Evolutionary conservation across 2,329 filamentous ascomycete genomes (phyloP).

Genomic region (Pseudopyrenochaeta lycopersici): DNA sequence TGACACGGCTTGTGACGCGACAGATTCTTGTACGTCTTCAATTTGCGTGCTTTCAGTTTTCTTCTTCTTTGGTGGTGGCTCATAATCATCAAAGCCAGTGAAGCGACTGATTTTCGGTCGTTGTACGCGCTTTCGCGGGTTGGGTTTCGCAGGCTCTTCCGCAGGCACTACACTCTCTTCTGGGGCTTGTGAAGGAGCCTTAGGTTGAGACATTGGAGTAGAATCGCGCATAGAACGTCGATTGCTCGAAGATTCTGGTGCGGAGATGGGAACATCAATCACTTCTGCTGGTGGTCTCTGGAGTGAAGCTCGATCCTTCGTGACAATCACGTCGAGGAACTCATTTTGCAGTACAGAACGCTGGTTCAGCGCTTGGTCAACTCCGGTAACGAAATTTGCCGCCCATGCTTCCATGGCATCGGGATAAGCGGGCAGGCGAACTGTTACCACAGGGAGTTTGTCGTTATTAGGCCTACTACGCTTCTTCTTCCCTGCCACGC

Average conservation of each 20-base stretch:
- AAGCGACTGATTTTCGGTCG: slow-evolving; percentile 64
- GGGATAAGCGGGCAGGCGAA: slow-evolving; percentile 67
- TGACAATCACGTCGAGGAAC: slow-evolving; percentile 88
- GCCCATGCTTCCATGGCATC: slow-evolving; percentile 70
- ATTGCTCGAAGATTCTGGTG: slow-evolving; percentile 15
- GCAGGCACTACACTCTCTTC: slow-evolving; percentile 20
- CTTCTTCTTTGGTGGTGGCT: slow-evolving; percentile 39
- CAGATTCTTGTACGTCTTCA: slow-evolving; percentile 34
- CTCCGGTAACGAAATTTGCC: slow-evolving; percentile 70
- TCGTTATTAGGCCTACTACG: slow-evolving; percentile 69
- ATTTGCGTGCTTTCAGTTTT: slow-evolving; percentile 39
- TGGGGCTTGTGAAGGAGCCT: slow-evolving; percentile 25
- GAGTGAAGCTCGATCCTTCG: slow-evolving; percentile 77
- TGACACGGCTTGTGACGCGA: slow-evolving; percentile 12
- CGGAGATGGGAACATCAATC: slow-evolving; percentile 25
- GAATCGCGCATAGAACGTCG: slow-evolving; percentile 22
- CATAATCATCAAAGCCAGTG: slow-evolving; percentile 74
- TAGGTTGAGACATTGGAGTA: slow-evolving; percentile 25
- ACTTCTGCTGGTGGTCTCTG: slow-evolving; percentile 68
- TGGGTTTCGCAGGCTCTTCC: slow-evolving; percentile 33
- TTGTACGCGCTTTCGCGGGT: slow-evolving; percentile 41
- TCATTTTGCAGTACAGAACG: slow-evolving; percentile 88
- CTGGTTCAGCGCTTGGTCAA: slow-evolving; percentile 79
- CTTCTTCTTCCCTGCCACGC: slow-evolving; percentile 77
- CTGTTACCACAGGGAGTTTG: slow-evolving; percentile 78